Evolutionary conservation across 257 asterid genomes (phyloP).

Genomic region (Galeopsis tetrahit): DNA sequence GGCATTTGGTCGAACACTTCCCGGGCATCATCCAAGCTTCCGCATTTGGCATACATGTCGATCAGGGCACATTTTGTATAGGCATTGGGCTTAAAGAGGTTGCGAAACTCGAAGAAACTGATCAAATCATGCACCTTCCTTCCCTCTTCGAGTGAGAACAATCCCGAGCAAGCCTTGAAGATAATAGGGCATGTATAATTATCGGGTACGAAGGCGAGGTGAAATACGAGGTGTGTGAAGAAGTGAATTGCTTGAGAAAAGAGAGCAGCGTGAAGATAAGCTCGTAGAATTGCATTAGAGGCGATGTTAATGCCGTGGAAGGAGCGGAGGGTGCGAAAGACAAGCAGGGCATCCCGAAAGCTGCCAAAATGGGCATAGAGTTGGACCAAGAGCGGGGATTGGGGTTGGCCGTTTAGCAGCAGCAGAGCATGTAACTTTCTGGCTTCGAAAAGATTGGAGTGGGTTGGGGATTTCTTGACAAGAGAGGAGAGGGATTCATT

Average conservation of each 20-base stretch:
- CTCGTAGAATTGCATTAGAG: constrained; percentile 43
- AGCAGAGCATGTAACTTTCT: constrained; percentile 38
- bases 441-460: constrained; percentile 23
- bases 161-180: constrained; percentile 41
- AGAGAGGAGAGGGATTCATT: constrained; percentile 20
- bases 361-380: constrained; percentile 30
- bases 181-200: constrained; percentile 43
- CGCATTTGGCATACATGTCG: constrained; percentile 48
- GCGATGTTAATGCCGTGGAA: constrained; percentile 23
- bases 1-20: constrained; percentile 44
- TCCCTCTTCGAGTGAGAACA: constrained; percentile 39
- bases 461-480: constrained; percentile 28
- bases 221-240: constrained; percentile 32
- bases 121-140: constrained; percentile 37
- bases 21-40: constrained; percentile 47
- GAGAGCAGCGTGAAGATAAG: constrained; percentile 31
- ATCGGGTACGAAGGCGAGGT: constrained; percentile 36
- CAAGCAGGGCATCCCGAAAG: constrained; percentile 33
- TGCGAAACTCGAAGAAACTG: constrained; percentile 8
- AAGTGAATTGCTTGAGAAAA: constrained; percentile 38
- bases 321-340: constrained; percentile 26
- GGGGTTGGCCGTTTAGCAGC: constrained; percentile 20
- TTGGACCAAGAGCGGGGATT: constrained; percentile 31
- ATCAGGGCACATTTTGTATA: constrained; percentile 46
- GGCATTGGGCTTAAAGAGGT: constrained; percentile 35